Conservation (phyloP, 306 rosid species). For the Malus domestica region ASM211411v1 NC_041803.1:13616501-13617000, state of each 20-base stretch:
- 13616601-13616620: background rate
- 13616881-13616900: constrained; percentile 90
- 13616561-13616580: constrained; percentile 81
- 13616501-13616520: constrained; percentile 3
- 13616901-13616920: constrained; percentile 60
- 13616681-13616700: background rate
- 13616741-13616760: background rate
- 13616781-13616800: constrained; percentile 75
- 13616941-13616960: background rate
- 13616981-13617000: background rate
- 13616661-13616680: background rate
- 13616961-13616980: background rate
- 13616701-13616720: background rate
- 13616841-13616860: constrained; percentile 78
- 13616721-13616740: background rate
- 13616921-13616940: background rate
- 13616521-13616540: constrained; percentile 78
- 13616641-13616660: background rate
- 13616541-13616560: constrained; percentile 87
- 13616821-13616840: constrained; percentile 74
- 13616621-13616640: background rate
- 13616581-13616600: constrained; percentile 3
- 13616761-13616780: constrained; percentile 13
- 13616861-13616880: constrained; percentile 75
- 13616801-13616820: constrained; percentile 60